phyloP scores from a whole-genome alignment of 768 basidiomycete species.

The Russula sp. region DNA sequence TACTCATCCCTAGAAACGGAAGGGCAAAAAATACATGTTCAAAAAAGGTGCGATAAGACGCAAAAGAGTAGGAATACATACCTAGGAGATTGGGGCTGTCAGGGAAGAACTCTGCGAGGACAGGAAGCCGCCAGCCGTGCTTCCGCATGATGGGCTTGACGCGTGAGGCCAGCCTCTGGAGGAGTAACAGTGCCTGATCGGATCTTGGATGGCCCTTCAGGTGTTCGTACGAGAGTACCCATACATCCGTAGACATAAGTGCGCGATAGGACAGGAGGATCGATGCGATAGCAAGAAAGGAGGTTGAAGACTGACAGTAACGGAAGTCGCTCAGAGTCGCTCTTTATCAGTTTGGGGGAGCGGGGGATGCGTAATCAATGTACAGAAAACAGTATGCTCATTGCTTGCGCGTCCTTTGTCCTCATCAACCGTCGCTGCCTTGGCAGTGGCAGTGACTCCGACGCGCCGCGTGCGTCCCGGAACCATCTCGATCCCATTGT shows the following conservation, averaged over 20 bases:
- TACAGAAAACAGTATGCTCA: background rate
- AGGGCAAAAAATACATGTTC: background rate
- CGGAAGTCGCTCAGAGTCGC: background rate
- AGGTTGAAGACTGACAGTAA: background rate
- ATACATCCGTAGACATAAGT: constrained; percentile 46
- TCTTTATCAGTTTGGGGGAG: background rate
- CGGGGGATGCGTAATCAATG: background rate
- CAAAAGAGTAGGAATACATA: constrained; percentile 31
- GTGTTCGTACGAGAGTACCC: constrained; percentile 64
- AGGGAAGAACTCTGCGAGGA: constrained; percentile 86
- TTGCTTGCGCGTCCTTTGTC: background rate
- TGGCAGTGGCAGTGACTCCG: constrained; percentile 30
- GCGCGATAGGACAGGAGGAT: background rate
- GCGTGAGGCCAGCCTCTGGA: constrained; percentile 65
- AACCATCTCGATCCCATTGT: no score
- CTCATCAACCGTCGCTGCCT: background rate
- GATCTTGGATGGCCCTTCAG: constrained; percentile 62
- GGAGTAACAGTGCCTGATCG: constrained; percentile 59
- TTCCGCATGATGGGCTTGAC: constrained; percentile 95
- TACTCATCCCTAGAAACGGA: constrained; percentile 24
- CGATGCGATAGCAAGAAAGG: background rate
- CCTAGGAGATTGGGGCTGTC: constrained; percentile 66
- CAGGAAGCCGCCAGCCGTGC: constrained; percentile 70
- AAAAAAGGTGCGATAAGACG: background rate
- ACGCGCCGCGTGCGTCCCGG: no score